Conservation (phyloP, 495 filamentous ascomycete genomes). For the Thermothielavioides terrestris region DNA sequence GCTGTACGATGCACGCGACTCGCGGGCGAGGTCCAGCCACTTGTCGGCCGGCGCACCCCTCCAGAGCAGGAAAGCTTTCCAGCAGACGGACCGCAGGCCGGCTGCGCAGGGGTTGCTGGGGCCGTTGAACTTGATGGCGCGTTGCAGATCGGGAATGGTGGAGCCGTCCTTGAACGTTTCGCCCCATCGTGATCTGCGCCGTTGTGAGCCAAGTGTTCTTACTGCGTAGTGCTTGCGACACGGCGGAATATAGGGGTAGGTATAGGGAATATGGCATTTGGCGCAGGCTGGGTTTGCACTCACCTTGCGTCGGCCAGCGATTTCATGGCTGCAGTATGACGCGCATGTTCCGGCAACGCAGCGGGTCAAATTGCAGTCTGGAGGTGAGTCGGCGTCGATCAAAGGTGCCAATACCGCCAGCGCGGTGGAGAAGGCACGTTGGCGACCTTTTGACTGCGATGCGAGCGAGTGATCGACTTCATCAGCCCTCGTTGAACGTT, state of each 20-base stretch:
- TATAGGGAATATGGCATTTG: too few species aligned
- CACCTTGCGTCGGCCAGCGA: constrained; percentile 10
- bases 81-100: constrained; percentile 81
- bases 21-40: constrained; percentile 59
- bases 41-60: constrained; percentile 53
- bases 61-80: constrained; percentile 88
- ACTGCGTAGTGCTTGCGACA: too few species aligned
- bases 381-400: background rate
- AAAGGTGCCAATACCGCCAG: background rate
- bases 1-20: constrained; percentile 65
- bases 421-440: background rate
- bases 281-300: too few species aligned
- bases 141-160: constrained; percentile 56
- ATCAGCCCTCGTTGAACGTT: too few species aligned
- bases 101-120: constrained; percentile 53
- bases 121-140: constrained; percentile 50
- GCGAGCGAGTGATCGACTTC: too few species aligned
- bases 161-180: constrained; percentile 51
- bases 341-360: background rate
- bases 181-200: constrained; percentile 51
- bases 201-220: constrained; percentile 11
- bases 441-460: background rate
- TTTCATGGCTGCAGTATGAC: background rate
- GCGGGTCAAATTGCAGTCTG: background rate
- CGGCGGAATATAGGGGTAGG: too few species aligned